Evolutionary conservation across 2,329 filamentous ascomycete genomes (phyloP).

Genomic region (Lecanicillium sp.): DNA sequence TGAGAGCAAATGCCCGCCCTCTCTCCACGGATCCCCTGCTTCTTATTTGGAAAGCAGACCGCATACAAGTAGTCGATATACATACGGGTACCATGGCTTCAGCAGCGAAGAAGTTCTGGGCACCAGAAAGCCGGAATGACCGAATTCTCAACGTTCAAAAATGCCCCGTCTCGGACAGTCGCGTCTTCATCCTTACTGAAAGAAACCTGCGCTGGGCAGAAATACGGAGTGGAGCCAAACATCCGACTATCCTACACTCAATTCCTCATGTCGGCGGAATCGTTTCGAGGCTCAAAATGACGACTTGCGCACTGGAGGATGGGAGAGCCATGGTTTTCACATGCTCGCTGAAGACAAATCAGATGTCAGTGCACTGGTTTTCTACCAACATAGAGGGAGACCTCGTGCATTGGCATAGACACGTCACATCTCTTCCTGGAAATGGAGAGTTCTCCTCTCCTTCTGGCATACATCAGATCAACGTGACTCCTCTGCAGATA

Average conservation of each 20-base stretch:
- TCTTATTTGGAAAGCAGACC: constrained; percentile 32
- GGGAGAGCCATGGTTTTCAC: constrained; percentile 27
- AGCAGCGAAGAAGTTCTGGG: constrained; percentile 1
- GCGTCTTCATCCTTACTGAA: constrained; percentile 12
- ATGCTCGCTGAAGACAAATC: constrained; percentile 26
- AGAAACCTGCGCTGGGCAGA: constrained; percentile 10
- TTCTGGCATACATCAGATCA: constrained; percentile 21
- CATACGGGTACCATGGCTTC: constrained; percentile 24
- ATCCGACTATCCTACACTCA: constrained; percentile 6
- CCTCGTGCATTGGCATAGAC: constrained; percentile 34
- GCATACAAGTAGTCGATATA: constrained; percentile 31
- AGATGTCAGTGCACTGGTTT: constrained; percentile 33
- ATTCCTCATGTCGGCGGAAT: constrained; percentile 3
- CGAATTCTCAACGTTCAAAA: constrained; percentile 1
- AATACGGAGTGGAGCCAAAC: background rate
- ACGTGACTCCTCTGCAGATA: constrained; percentile 25
- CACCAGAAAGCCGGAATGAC: background rate
- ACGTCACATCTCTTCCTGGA: constrained; percentile 25
- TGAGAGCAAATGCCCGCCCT: constrained; percentile 13
- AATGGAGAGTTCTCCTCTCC: constrained; percentile 6
- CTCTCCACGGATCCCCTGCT: constrained; percentile 17
- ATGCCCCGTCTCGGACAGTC: background rate
- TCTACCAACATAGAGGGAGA: constrained; percentile 14
- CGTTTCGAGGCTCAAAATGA: constrained; percentile 20
- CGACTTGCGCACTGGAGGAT: constrained; percentile 19